Evolutionary conservation across 345 rosid genomes (phyloP).

Genomic region (Carallia pectinifolia): DNA sequence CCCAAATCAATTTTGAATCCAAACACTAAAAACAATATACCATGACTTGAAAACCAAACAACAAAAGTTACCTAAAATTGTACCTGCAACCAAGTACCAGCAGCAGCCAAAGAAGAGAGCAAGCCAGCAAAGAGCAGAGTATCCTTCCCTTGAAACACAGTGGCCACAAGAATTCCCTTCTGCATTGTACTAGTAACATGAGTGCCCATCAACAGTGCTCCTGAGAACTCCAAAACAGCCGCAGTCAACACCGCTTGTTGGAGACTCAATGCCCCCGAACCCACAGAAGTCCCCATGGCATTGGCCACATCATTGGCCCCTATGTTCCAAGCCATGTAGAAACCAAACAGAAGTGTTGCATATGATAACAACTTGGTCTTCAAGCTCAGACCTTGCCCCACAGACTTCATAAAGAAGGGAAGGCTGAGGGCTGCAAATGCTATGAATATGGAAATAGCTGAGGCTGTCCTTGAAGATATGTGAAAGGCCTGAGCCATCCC

Average conservation of each 20-base stretch:
- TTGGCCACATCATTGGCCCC: constrained; percentile 99
- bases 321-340: constrained; percentile 99
- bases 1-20: no score
- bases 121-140: constrained; percentile 81
- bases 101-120: constrained; percentile 84
- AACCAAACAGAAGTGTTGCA: constrained; percentile 73
- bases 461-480: constrained; percentile 68
- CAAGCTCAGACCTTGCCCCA: constrained; percentile 52
- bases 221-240: constrained; percentile 93
- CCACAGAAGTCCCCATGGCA: constrained; percentile 99
- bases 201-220: constrained; percentile 92
- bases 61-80: constrained; percentile 3
- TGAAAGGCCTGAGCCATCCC: constrained; percentile 86
- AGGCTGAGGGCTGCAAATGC: constrained; percentile 70
- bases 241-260: constrained; percentile 88
- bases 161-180: constrained; percentile 89
- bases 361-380: constrained; percentile 77
- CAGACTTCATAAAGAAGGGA: constrained; percentile 74
- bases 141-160: constrained; percentile 86
- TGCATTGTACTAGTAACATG: constrained; percentile 98
- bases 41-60: background rate
- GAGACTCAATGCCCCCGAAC: constrained; percentile 78
- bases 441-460: constrained; percentile 57
- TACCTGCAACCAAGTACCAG: constrained; percentile 99
- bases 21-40: background rate